A percentile compares a stretch with the other conserved stretches of the same genome.
These are phyloP conservation scores for Colletotrichum tabaci DNA, from an alignment of 2,329 filamentous ascomycete genomes.

Conservation along the genomic window DNA sequence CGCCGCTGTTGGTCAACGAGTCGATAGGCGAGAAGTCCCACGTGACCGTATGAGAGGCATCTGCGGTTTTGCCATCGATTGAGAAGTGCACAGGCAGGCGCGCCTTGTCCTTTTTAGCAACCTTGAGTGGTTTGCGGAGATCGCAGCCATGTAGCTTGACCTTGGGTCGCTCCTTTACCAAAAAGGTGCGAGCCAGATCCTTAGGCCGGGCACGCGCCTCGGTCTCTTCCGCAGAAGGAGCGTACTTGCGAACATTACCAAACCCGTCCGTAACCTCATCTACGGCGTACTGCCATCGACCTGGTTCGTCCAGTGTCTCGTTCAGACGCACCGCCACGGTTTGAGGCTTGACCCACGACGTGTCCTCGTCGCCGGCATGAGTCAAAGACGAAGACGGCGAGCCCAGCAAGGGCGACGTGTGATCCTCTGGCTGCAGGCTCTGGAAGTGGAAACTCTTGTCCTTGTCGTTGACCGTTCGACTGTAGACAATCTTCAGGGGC, in stretches of 20 bases:
- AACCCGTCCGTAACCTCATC: conserved; percentile 94
- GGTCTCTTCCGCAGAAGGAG: conserved; percentile 75
- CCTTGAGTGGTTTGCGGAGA: conserved; percentile 83
- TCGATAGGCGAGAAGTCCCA: conserved; percentile 88
- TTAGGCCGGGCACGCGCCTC: conserved; percentile 73
- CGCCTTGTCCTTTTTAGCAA: conserved; percentile 80
- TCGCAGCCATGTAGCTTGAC: conserved; percentile 82
- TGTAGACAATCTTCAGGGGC: conserved; percentile 93
- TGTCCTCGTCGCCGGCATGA: conserved; percentile 72
- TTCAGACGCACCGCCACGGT: conserved; percentile 87
- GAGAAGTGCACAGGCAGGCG: conserved; percentile 81
- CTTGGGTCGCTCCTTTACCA: conserved; percentile 88
- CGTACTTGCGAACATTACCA: conserved; percentile 88
- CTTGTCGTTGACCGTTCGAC: conserved; percentile 86
- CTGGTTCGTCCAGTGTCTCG: conserved; percentile 85
- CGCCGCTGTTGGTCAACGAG: conserved; percentile 77
- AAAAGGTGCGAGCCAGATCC: conserved; percentile 82
- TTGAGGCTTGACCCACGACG: conserved; percentile 85
- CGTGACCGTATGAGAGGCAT: conserved; percentile 79
- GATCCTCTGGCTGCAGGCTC: conserved; percentile 91
- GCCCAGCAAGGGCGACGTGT: conserved; percentile 82
- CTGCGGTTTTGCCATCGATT: conserved; percentile 70
- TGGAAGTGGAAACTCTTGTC: conserved; percentile 91
- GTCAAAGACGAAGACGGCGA: conserved; percentile 72
- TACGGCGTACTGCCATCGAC: conserved; percentile 90